Evolutionary conservation across 2,329 filamentous ascomycete species (phyloP).

Genomic region (Colletotrichum godetiae): DNA sequence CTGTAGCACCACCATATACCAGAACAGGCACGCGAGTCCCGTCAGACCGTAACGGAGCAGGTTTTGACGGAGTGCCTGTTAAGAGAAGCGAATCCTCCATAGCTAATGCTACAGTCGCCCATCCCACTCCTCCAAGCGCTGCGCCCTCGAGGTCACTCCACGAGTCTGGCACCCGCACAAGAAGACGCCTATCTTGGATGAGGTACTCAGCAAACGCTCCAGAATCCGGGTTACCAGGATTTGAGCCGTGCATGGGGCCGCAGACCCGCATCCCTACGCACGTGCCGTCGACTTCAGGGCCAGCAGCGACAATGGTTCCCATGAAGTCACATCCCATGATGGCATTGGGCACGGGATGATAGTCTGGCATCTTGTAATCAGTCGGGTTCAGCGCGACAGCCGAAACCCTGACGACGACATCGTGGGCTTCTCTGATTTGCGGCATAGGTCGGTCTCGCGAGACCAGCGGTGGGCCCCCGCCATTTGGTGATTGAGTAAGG

Average conservation of each 20-base stretch:
- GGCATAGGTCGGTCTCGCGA: background rate
- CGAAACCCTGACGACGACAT: background rate
- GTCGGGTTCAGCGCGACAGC: constrained; percentile 7
- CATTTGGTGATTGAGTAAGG: background rate
- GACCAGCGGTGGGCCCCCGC: background rate
- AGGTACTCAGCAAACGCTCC: constrained; percentile 6
- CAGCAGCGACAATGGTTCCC: background rate
- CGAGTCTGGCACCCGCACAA: constrained; percentile 37
- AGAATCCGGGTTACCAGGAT: background rate
- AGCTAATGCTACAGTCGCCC: constrained; percentile 36
- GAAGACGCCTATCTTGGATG: background rate
- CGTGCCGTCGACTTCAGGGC: background rate
- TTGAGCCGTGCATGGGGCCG: background rate
- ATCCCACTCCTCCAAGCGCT: constrained; percentile 40
- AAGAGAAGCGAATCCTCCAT: background rate
- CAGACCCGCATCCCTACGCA: background rate
- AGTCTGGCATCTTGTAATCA: constrained; percentile 8
- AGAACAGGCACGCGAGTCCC: constrained; percentile 37
- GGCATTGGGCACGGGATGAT: background rate
- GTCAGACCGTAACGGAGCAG: constrained; percentile 31
- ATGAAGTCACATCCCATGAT: background rate
- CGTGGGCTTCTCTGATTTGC: background rate
- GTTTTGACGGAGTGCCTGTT: constrained; percentile 21
- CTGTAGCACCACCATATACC: constrained; percentile 44
- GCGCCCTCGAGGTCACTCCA: constrained; percentile 39